These are phyloP conservation scores for Cenococcum geophilum DNA, from an alignment of 495 filamentous ascomycete genomes.

Conservation along the genomic window DNA sequence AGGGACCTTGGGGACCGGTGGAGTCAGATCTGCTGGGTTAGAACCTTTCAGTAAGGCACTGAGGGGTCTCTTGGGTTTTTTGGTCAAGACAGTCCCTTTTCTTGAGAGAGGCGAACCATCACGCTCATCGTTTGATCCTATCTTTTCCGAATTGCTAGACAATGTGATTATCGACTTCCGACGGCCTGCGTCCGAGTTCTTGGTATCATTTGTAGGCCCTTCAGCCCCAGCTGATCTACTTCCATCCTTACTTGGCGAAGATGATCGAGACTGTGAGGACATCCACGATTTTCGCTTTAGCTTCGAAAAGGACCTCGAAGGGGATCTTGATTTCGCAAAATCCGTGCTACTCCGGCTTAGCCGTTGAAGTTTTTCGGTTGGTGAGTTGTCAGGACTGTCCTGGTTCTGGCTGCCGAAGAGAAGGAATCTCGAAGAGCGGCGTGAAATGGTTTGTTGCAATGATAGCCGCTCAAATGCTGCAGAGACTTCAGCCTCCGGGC, in stretches of 20 bases:
- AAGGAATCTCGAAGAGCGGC: conserved; percentile 29
- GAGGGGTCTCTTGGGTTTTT: conserved; percentile 26
- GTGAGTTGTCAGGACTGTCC: conserved; percentile 14
- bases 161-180: conserved; percentile 10
- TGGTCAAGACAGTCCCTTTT: conserved; percentile 17
- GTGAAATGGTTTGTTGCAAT: conserved; percentile 17
- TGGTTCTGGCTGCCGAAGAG: conserved; percentile 25
- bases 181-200: conserved; percentile 11
- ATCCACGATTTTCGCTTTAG: conserved; percentile 31
- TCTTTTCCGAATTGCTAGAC: conserved; percentile 18
- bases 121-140: conserved; percentile 8
- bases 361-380: conserved; percentile 7
- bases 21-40: conserved; percentile 1
- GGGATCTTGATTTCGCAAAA: conserved; percentile 14
- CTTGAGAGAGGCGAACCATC: background rate
- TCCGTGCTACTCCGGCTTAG: conserved; percentile 4
- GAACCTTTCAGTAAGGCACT: conserved; percentile 26
- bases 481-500: conserved; percentile 21
- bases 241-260: conserved; percentile 19
- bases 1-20: conserved; percentile 41
- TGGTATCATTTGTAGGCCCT: background rate
- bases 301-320: conserved; percentile 22
- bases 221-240: conserved; percentile 8
- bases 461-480: conserved; percentile 14
- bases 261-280: conserved; percentile 18